phyloP scores from a whole-genome alignment of 108 stramenopile species.

The Nitzschia putrida region DNA sequence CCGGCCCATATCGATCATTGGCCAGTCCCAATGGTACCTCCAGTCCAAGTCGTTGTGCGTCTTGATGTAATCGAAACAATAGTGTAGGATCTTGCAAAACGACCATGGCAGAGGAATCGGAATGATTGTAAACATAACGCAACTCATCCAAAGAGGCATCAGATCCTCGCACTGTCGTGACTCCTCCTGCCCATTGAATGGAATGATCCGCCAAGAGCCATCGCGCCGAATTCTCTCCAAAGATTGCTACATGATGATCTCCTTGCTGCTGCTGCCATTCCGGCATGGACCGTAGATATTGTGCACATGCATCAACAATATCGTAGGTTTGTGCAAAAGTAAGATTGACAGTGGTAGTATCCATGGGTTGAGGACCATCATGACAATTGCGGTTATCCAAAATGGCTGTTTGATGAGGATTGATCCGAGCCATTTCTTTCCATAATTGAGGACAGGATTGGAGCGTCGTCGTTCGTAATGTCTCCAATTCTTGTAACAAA shows the following conservation, averaged over 20 bases:
- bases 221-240: conserved; percentile 85
- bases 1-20: conserved; percentile 67
- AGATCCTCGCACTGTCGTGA: conserved; percentile 85
- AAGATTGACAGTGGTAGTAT: conserved; percentile 57
- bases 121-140: conserved; percentile 90
- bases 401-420: conserved; percentile 65
- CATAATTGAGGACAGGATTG: conserved; percentile 69
- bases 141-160: conserved; percentile 86
- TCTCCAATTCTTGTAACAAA: no score
- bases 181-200: conserved; percentile 75
- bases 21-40: conserved; percentile 53
- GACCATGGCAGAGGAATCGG: conserved; percentile 73
- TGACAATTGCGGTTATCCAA: conserved; percentile 75
- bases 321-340: conserved; percentile 70
- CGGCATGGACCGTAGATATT: conserved; percentile 36
- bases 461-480: conserved; percentile 32
- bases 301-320: conserved; percentile 56
- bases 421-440: conserved; percentile 57
- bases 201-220: conserved; percentile 89
- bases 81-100: conserved; percentile 81
- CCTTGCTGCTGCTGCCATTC: not conserved
- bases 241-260: conserved; percentile 75
- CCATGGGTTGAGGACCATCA: not conserved
- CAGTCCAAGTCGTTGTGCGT: conserved; percentile 59
- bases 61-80: conserved; percentile 59